Conservation (phyloP, 805 yeast species). For the Teunomyces tritomae region DNA sequence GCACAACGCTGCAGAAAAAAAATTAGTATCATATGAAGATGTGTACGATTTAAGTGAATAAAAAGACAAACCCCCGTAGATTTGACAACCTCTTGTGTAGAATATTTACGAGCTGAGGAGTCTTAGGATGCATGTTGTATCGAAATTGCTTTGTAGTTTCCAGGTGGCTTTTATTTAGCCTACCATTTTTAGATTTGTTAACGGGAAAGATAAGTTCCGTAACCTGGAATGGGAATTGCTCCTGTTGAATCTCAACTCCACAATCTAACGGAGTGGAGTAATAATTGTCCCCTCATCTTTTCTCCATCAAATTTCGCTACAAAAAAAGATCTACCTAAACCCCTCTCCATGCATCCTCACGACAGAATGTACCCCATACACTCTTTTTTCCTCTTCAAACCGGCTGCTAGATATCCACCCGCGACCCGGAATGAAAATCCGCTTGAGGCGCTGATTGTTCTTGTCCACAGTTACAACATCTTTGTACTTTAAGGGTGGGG, state of each 20-base stretch:
- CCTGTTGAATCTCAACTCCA: not conserved
- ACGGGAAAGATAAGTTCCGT: not conserved
- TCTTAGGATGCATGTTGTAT: not conserved
- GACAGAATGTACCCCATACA: conserved; percentile 12
- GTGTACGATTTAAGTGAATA: not conserved
- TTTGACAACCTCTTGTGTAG: not conserved
- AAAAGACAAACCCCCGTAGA: not conserved
- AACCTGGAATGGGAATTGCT: not conserved
- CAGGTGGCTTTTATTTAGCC: not conserved
- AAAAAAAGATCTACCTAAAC: not conserved
- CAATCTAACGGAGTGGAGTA: not conserved
- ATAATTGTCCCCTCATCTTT: not conserved
- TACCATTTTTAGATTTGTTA: not conserved
- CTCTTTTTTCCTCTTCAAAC: conserved; percentile 15
- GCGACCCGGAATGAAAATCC: conserved; percentile 47
- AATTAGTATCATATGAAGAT: not conserved
- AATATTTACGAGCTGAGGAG: not conserved
- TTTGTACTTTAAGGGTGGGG: conserved; percentile 11
- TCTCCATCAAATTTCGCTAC: not conserved
- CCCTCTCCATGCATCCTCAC: not conserved
- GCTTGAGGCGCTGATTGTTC: conserved; percentile 39
- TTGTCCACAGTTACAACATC: conserved; percentile 25
- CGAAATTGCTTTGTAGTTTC: not conserved
- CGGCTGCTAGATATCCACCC: conserved; percentile 48
- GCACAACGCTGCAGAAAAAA: not conserved